These are phyloP conservation scores for Rhodotorula sp. DNA, from an alignment of 1,284 basidiomycete genomes.

Conservation along the genomic window DNA sequence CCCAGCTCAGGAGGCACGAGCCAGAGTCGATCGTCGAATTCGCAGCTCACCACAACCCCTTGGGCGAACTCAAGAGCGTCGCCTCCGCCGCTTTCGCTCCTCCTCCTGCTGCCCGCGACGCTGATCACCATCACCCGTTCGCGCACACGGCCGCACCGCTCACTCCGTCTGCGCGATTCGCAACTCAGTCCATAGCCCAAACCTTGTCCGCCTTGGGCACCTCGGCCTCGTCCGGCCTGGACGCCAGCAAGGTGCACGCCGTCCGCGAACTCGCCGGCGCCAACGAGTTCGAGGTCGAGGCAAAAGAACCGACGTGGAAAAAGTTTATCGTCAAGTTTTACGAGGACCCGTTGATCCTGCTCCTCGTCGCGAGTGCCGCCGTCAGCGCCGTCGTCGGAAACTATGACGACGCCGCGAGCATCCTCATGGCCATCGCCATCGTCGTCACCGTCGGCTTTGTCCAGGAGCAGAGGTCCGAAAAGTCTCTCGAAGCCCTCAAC, in stretches of 20 bases:
- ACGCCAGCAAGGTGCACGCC: conserved; percentile 63
- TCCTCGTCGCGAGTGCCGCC: conserved; percentile 81
- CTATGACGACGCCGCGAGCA: conserved; percentile 89
- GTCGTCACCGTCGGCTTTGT: conserved; percentile 94
- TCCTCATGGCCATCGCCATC: conserved; percentile 88
- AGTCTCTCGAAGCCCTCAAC: conserved; percentile 90
- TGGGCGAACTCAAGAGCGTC: conserved; percentile 13
- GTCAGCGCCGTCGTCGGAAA: conserved; percentile 90
- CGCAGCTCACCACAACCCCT: conserved; percentile 3
- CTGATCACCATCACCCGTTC: conserved; percentile 31
- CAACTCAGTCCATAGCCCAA: conserved; percentile 32
- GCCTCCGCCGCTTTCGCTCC: conserved; percentile 12
- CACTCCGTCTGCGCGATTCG: conserved; percentile 35
- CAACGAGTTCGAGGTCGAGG: conserved; percentile 89
- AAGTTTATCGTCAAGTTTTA: conserved; percentile 93
- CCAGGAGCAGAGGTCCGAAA: conserved; percentile 91
- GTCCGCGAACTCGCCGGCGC: conserved; percentile 73
- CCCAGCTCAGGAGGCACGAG: conserved; percentile 27
- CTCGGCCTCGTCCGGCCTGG: conserved; percentile 57
- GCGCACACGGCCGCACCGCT: conserved; percentile 37
- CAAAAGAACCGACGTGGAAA: conserved; percentile 72
- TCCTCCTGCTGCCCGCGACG: not conserved
- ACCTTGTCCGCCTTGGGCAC: conserved; percentile 33
- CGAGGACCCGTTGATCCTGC: conserved; percentile 85
- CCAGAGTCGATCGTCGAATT: conserved; percentile 34